Conservation (phyloP, 2,329 filamentous ascomycete species). For the Epicoccum nigrum region DNA sequence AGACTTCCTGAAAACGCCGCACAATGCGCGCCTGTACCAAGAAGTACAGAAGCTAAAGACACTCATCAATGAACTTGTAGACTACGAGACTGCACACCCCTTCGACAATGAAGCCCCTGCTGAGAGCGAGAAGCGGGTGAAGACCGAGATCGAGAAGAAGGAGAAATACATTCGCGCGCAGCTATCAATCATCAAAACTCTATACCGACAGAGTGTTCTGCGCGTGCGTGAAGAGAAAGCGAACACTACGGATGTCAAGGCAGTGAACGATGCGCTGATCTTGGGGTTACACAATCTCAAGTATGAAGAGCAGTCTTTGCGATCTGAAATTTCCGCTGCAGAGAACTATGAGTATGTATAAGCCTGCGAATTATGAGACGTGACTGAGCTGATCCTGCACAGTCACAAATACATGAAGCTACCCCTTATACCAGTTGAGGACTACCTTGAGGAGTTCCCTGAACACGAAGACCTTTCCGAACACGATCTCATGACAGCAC, state of each 20-base stretch:
- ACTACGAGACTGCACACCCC: conserved; percentile 40
- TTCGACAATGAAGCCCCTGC: conserved; percentile 23
- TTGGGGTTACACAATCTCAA: conserved; percentile 94
- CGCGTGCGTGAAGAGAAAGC: conserved; percentile 84
- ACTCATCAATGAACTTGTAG: conserved; percentile 40
- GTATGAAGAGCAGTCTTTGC: conserved; percentile 91
- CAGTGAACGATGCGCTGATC: conserved; percentile 90
- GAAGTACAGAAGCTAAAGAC: conserved; percentile 42
- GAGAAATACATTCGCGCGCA: conserved; percentile 82
- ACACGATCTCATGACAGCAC: conserved; percentile 82
- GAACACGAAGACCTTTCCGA: conserved; percentile 75
- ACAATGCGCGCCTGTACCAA: conserved; percentile 38
- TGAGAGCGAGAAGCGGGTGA: conserved; percentile 31
- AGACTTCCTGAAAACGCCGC: conserved; percentile 36
- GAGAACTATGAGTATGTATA: conserved; percentile 83
- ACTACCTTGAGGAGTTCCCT: conserved; percentile 78
- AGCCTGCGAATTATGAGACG: background rate
- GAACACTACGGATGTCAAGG: conserved; percentile 81
- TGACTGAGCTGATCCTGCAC: conserved; percentile 20
- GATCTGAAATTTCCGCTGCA: conserved; percentile 88
- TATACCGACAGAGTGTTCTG: conserved; percentile 83
- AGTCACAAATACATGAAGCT: conserved; percentile 89
- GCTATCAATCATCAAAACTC: conserved; percentile 62
- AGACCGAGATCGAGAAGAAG: conserved; percentile 34
- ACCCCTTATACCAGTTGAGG: conserved; percentile 80